These are phyloP conservation scores for Piper longum DNA, from an alignment of 164 flowering plant genomes.

Conservation along the genomic window DNA sequence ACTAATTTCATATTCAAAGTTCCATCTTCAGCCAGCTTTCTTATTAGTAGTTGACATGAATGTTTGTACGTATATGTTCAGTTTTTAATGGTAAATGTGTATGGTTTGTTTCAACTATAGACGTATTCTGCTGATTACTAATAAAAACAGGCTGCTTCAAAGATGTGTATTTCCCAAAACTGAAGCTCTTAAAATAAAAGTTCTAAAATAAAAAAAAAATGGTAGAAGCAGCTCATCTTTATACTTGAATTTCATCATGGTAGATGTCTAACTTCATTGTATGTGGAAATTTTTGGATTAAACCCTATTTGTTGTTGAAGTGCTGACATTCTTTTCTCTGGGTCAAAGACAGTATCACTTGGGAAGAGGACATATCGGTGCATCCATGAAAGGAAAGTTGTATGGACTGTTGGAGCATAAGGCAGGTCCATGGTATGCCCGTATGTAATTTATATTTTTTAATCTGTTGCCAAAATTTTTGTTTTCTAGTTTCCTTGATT, in stretches of 20 bases:
- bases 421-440: constrained; percentile 54
- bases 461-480: background rate
- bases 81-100: too few species aligned
- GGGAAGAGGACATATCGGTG: constrained; percentile 87
- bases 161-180: too few species aligned
- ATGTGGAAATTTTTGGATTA: constrained; percentile 13
- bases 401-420: constrained; percentile 69
- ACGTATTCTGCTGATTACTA: too few species aligned
- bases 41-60: too few species aligned
- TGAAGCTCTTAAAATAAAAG: too few species aligned
- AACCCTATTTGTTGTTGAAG: background rate
- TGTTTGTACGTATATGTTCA: too few species aligned
- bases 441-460: background rate
- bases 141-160: too few species aligned
- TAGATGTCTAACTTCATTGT: background rate
- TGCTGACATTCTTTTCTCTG: background rate
- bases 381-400: constrained; percentile 59
- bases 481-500: background rate
- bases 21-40: too few species aligned
- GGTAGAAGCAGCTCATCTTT: too few species aligned
- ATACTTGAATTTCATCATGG: background rate
- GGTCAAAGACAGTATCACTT: constrained; percentile 46
- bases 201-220: too few species aligned
- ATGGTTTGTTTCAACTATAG: too few species aligned
- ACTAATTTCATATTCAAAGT: too few species aligned